Base-by-base conservation (phyloP, 1,139 yeast species). In the Candida labiduridarum region DNA sequence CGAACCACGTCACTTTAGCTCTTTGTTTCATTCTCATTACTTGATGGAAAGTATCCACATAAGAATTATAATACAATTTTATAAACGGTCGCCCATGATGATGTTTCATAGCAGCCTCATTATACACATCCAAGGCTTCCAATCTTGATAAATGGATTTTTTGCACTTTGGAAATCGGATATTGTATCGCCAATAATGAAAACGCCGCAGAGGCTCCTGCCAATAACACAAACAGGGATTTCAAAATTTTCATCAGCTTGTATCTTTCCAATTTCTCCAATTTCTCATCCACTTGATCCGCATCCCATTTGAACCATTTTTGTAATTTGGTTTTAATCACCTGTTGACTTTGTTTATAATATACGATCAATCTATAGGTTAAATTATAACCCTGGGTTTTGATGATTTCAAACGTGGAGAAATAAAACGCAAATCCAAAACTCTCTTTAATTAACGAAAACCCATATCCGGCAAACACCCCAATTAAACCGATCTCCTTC, bases 151-250 rank as follows among this genome's bases (percentile, higher is more conserved):
- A 74, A 65, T 91, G 96, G 36, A 92, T 74, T 56, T 84, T 86
- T 61, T 92, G 98, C 31, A 91, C 68, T 65, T 88, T 89, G 14
- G 84, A 76, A 35, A 92, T 73, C 0, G 98, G 98, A 59, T 86
- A 91, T 59, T 91, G 97, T 8, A 91, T 84, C 6, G 85, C 78
- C 54, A 91, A 83, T 25, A 92, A 71, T 0, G 91, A 76, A 34
- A 85, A 74, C 0, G 97, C 94, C 0, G 98, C 96, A 3, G 89
- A 76, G 12, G 95, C 91, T 9, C 98, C 98, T 0, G 96, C 97
- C n/a, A 87, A 59, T 39, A 92, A 76, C 4, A 90, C 82, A 64
- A 89, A 89, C 1, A 87, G 68, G 8, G 96, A 85, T 59, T 83
- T 84, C 43, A 88, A 67, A 36, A 84, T 74, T 54, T 72, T 76